phyloP scores from a whole-genome alignment of 305 asterid genomes.

The Plantago coronopus region DNA sequence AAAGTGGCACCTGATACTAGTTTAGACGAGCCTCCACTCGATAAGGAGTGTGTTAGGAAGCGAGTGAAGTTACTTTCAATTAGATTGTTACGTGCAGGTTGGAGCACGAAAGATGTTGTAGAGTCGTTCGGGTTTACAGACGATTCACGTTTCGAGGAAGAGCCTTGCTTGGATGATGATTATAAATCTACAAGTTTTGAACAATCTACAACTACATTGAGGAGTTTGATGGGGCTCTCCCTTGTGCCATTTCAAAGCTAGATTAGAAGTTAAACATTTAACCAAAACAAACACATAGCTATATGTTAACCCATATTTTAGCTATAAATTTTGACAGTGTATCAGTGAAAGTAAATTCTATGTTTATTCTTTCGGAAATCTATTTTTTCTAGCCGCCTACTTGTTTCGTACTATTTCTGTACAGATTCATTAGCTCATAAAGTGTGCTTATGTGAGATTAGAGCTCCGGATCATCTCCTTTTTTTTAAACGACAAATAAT shows the following conservation, averaged over 20 bases:
- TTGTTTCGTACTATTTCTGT: no score
- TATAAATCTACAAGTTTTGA: constrained; percentile 17
- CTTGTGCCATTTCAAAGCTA: not conserved
- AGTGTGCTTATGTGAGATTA: no score
- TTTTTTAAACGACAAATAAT: no score
- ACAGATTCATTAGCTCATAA: no score
- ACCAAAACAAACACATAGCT: no score
- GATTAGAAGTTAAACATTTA: no score
- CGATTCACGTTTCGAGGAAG: constrained; percentile 24
- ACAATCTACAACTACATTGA: not conserved
- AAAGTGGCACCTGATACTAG: not conserved
- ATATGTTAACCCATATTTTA: no score
- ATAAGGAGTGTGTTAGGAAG: constrained; percentile 26
- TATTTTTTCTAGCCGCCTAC: no score
- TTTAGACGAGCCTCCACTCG: constrained; percentile 16
- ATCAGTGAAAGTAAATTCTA: no score
- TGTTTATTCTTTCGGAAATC: no score
- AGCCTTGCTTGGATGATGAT: constrained; percentile 40
- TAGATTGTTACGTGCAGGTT: constrained; percentile 65
- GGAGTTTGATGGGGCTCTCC: constrained; percentile 5
- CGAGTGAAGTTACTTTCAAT: constrained; percentile 45
- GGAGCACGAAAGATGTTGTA: constrained; percentile 81
- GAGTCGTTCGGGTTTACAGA: constrained; percentile 51
- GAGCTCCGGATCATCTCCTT: no score
- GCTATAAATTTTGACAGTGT: no score